These are phyloP conservation scores for Candida rishiriensis DNA, from an alignment of 805 yeast genomes.

Conservation along the genomic window DNA sequence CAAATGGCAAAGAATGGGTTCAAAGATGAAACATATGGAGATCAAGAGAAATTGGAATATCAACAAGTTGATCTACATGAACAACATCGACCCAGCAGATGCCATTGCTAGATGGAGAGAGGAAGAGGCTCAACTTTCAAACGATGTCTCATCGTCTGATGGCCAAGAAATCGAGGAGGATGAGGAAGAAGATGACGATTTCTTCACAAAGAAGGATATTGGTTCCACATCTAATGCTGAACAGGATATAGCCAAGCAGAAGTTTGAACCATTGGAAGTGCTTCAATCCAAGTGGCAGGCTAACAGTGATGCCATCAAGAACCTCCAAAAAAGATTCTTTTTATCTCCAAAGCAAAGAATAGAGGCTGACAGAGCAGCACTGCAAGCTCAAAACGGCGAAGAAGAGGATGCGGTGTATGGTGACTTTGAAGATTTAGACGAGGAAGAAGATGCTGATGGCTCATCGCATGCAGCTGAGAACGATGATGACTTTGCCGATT, in stretches of 20 bases:
- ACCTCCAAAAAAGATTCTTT: slow-evolving; percentile 45
- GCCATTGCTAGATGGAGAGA: slow-evolving; percentile 69
- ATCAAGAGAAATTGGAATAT: slow-evolving; percentile 68
- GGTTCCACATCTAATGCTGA: slow-evolving; percentile 2
- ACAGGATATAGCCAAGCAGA: slow-evolving; percentile 32
- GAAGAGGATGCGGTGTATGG: slow-evolving; percentile 50
- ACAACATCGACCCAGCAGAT: slow-evolving; percentile 69
- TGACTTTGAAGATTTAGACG: slow-evolving; percentile 29
- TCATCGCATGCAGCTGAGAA: slow-evolving; percentile 25
- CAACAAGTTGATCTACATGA: slow-evolving; percentile 73
- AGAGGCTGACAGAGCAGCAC: slow-evolving; percentile 27
- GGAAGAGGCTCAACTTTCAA: slow-evolving; percentile 41
- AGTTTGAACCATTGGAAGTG: slow-evolving; percentile 36
- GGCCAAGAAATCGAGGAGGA: slow-evolving; percentile 32
- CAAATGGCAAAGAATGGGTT: slow-evolving; percentile 49
- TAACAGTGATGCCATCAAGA: slow-evolving; percentile 33
- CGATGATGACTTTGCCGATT: slow-evolving; percentile 52
- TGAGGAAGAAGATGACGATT: slow-evolving; percentile 48
- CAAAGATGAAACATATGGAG: slow-evolving; percentile 50
- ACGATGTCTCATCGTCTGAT: slow-evolving; percentile 32
- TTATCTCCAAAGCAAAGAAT: slow-evolving; percentile 45
- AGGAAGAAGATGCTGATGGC: slow-evolving; percentile 11
- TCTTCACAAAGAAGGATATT: slow-evolving; percentile 50
- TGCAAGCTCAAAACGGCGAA: neutral
- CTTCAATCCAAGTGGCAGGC: slow-evolving; percentile 42